phyloP scores from a whole-genome alignment of 768 basidiomycete species.

The Trametes elegans region DNA sequence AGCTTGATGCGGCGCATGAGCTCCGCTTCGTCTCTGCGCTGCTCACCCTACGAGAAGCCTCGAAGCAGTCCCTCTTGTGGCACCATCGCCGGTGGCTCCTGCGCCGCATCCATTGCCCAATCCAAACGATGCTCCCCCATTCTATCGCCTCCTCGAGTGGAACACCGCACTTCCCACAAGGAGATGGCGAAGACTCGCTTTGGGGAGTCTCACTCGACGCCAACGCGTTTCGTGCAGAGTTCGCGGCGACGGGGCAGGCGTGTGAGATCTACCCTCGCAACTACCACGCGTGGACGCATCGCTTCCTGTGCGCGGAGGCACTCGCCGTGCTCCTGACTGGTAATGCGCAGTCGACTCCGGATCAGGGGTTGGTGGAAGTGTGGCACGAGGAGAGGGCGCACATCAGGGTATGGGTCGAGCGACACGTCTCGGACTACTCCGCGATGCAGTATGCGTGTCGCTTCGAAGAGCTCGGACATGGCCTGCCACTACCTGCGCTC shows the following conservation, averaged over 20 bases:
- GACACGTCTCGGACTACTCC: conserved; percentile 67
- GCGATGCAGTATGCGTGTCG: conserved; percentile 54
- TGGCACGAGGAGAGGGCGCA: conserved; percentile 38
- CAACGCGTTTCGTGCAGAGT: conserved; percentile 43
- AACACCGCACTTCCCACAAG: not conserved
- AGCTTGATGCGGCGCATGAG: conserved; percentile 43
- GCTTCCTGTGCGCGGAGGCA: conserved; percentile 45
- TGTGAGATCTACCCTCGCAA: conserved; percentile 69
- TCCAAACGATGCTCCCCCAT: conserved; percentile 1
- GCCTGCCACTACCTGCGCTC: not conserved
- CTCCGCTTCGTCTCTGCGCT: conserved; percentile 46
- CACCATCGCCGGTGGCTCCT: conserved; percentile 70
- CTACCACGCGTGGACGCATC: conserved; percentile 72
- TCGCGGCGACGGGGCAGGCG: conserved; percentile 44
- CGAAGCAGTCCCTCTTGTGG: conserved; percentile 71
- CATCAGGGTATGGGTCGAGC: conserved; percentile 52
- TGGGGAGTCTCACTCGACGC: conserved; percentile 30
- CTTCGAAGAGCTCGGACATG: conserved; percentile 26
- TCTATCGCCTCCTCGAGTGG: not conserved
- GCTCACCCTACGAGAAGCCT: conserved; percentile 49
- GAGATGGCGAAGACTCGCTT: conserved; percentile 20
- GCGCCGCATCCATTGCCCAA: conserved; percentile 33
- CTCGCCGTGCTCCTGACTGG: conserved; percentile 24
- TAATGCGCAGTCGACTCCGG: not conserved
- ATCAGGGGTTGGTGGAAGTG: conserved; percentile 25